A percentile compares a stretch with the other conserved stretches of the same genome.
phyloP scores from a whole-genome alignment of 805 yeast genomes.

The Debaryomyces tyrocola region DNA sequence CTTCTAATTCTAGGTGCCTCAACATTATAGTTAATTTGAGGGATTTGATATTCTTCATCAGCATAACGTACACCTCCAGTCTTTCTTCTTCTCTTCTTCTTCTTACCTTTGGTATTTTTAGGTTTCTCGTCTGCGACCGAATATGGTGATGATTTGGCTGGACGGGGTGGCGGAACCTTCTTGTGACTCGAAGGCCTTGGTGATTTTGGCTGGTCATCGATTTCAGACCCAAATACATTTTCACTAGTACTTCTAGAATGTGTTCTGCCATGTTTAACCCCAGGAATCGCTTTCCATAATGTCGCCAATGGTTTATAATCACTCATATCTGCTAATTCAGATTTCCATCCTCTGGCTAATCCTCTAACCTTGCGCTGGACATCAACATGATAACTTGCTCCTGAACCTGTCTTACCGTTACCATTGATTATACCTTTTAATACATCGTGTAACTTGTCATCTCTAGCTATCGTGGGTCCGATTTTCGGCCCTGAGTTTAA shows the following conservation, averaged over 20 bases:
- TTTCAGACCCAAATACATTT: conserved; percentile 6
- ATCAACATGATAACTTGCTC: conserved; percentile 35
- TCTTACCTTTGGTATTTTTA: conserved; percentile 5
- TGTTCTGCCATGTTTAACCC: conserved; percentile 15
- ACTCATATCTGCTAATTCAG: conserved; percentile 49
- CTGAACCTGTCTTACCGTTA: conserved; percentile 29
- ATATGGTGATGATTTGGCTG: conserved; percentile 22
- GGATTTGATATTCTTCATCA: conserved; percentile 58
- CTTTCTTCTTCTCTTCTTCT: conserved; percentile 15
- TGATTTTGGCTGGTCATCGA: conserved; percentile 1
- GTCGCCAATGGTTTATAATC: conserved; percentile 50
- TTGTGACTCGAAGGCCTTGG: neutral
- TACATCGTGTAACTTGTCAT: conserved; percentile 65
- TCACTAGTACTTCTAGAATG: conserved; percentile 7
- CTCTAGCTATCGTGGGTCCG: conserved; percentile 56
- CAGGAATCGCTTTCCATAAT: conserved; percentile 48
- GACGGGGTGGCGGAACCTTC: conserved; percentile 24
- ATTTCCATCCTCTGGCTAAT: conserved; percentile 68
- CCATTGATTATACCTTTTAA: conserved; percentile 51
- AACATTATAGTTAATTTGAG: conserved; percentile 63
- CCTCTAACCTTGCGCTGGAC: conserved; percentile 49
- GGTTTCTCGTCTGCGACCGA: conserved; percentile 1
- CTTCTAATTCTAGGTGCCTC: conserved; percentile 73
- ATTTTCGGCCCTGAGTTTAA: conserved; percentile 44
- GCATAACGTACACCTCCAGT: conserved; percentile 28